Conservation (phyloP, 1,284 basidiomycete genomes). For the Ustilago xerochloae region DNA sequence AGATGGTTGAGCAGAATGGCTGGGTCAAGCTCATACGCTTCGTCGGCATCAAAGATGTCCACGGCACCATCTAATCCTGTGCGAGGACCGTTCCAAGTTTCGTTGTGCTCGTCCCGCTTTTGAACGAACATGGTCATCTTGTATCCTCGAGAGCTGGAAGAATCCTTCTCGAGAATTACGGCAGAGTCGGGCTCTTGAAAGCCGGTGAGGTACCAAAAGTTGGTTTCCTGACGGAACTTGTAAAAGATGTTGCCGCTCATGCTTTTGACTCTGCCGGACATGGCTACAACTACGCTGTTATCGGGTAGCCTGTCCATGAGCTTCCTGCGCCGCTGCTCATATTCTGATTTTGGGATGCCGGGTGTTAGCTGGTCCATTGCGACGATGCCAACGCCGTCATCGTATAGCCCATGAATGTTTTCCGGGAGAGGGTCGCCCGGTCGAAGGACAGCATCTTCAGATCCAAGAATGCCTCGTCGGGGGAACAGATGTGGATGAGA, state of each 20-base stretch:
- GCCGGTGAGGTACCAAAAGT: slow-evolving; percentile 72
- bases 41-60: slow-evolving; percentile 66
- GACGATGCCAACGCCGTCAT: slow-evolving; percentile 37
- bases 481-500: slow-evolving; percentile 83
- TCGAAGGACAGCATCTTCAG: slow-evolving; percentile 42
- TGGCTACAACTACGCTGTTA: slow-evolving; percentile 80
- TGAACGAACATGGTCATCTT: slow-evolving; percentile 85
- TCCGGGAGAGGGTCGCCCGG: slow-evolving; percentile 11
- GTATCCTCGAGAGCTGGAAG: slow-evolving; percentile 77
- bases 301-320: slow-evolving; percentile 84
- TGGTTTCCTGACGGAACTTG: slow-evolving; percentile 81
- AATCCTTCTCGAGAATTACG: slow-evolving; percentile 72
- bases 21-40: slow-evolving; percentile 57
- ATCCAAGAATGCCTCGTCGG: slow-evolving; percentile 53
- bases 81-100: slow-evolving; percentile 91
- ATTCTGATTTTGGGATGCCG: slow-evolving; percentile 84
- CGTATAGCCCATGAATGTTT: slow-evolving; percentile 11
- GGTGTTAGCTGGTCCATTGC: slow-evolving; percentile 78
- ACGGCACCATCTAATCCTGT: slow-evolving; percentile 59
- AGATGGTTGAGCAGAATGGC: slow-evolving; percentile 50
- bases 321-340: slow-evolving; percentile 78
- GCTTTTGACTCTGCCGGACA: slow-evolving; percentile 84
- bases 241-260: slow-evolving; percentile 72
- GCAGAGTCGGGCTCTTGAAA: slow-evolving; percentile 93
- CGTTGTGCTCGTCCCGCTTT: slow-evolving; percentile 80